These are phyloP conservation scores for Ilyonectria destructans DNA, from an alignment of 2,329 filamentous ascomycete species.

Conservation along the genomic window DNA sequence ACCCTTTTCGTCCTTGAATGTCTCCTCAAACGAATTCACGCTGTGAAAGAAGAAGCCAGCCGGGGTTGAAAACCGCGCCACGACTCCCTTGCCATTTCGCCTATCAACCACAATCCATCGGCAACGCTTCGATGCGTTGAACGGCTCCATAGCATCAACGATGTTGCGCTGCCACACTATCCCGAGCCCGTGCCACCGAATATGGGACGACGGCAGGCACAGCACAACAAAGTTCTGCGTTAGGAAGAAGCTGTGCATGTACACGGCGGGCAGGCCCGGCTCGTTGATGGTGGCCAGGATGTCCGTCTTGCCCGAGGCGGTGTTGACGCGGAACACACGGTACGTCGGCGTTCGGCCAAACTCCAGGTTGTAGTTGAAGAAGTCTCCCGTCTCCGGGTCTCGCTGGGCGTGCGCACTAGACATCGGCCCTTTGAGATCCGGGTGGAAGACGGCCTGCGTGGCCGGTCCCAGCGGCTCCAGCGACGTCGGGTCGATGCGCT, in stretches of 20 bases:
- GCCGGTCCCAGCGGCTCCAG: constrained; percentile 81
- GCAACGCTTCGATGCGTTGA: constrained; percentile 70
- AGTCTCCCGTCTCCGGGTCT: constrained; percentile 79
- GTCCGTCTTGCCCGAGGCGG: constrained; percentile 75
- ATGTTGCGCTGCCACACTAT: constrained; percentile 79
- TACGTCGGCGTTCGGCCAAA: constrained; percentile 73
- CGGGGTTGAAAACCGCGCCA: constrained; percentile 78
- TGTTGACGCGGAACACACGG: constrained; percentile 78
- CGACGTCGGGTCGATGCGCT: constrained; percentile 78
- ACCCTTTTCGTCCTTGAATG: constrained; percentile 54
- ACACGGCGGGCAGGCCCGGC: constrained; percentile 70
- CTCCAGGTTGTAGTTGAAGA: constrained; percentile 88
- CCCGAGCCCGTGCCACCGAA: constrained; percentile 70
- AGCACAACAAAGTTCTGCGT: constrained; percentile 80
- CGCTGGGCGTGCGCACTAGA: constrained; percentile 81
- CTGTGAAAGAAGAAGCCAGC: constrained; percentile 87
- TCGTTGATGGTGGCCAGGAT: constrained; percentile 79
- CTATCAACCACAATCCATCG: constrained; percentile 86
- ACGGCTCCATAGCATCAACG: constrained; percentile 77
- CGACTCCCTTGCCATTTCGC: constrained; percentile 71
- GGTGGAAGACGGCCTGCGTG: constrained; percentile 75
- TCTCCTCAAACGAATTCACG: constrained; percentile 83
- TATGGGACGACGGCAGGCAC: constrained; percentile 79
- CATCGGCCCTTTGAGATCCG: constrained; percentile 76
- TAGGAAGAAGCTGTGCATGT: constrained; percentile 88